Evolutionary conservation across 2,329 filamentous ascomycete species (phyloP).

Genomic region (Cytospora leucostoma): DNA sequence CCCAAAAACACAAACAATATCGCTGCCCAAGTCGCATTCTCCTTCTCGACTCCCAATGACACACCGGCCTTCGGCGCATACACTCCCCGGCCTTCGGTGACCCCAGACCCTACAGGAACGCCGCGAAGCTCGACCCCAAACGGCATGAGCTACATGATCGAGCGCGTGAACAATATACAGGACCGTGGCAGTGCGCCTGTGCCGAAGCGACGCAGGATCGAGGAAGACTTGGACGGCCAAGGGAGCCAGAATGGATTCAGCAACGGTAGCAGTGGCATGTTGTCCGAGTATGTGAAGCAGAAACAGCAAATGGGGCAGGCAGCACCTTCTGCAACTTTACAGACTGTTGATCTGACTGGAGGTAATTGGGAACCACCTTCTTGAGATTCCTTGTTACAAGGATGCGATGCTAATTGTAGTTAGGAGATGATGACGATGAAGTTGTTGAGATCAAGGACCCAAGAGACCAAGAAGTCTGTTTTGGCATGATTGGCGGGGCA

Average conservation of each 20-base stretch:
- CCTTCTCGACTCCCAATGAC: conserved; percentile 38
- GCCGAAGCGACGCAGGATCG: conserved; percentile 65
- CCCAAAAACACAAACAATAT: conserved; percentile 32
- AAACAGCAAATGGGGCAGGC: conserved; percentile 49
- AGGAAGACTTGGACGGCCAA: conserved; percentile 42
- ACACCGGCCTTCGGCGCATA: conserved; percentile 26
- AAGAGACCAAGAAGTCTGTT: conserved; percentile 73
- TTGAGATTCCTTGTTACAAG: background rate
- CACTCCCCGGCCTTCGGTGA: background rate
- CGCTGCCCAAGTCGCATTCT: conserved; percentile 39
- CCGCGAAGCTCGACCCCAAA: conserved; percentile 28
- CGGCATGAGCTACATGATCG: conserved; percentile 65
- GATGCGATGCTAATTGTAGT: conserved; percentile 31
- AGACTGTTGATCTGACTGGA: conserved; percentile 59
- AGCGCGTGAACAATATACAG: conserved; percentile 74
- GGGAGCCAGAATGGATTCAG: conserved; percentile 45
- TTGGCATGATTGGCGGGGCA: conserved; percentile 71
- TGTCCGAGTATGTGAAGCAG: conserved; percentile 69
- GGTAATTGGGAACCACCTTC: conserved; percentile 37
- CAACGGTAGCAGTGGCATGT: conserved; percentile 52
- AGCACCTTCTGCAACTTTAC: conserved; percentile 29
- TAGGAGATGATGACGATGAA: conserved; percentile 57
- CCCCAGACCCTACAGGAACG: conserved; percentile 7
- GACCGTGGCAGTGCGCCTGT: conserved; percentile 61
- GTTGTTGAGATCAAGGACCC: conserved; percentile 59